phyloP scores from a whole-genome alignment of 2,329 filamentous ascomycete genomes.

The Thelonectria blattea region DNA sequence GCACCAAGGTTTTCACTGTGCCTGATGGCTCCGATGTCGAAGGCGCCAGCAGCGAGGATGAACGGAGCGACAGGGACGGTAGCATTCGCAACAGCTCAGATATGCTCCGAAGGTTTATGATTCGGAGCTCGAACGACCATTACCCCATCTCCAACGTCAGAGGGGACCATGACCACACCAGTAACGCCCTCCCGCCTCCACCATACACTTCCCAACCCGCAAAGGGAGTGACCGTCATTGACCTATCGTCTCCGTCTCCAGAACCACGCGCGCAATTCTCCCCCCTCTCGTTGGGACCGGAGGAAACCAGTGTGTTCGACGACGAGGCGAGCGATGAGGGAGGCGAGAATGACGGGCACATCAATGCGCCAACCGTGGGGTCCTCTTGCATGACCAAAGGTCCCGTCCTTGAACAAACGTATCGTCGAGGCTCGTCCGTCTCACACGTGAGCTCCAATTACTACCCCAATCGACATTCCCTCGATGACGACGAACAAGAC shows the following conservation, averaged over 20 bases:
- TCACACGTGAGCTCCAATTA: background rate
- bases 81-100: constrained; percentile 36
- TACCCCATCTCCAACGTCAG: constrained; percentile 24
- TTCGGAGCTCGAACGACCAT: constrained; percentile 34
- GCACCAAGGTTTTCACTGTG: constrained; percentile 47
- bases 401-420: background rate
- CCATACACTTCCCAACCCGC: background rate
- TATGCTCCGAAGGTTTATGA: constrained; percentile 37
- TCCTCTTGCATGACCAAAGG: background rate
- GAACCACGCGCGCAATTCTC: constrained; percentile 13
- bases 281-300: background rate
- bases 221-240: constrained; percentile 6
- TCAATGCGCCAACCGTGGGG: background rate
- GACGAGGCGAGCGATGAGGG: background rate
- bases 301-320: background rate
- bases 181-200: background rate
- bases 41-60: constrained; percentile 38
- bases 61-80: constrained; percentile 37
- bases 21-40: constrained; percentile 50
- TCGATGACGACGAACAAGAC: background rate
- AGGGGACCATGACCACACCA: constrained; percentile 15
- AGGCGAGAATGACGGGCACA: background rate
- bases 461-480: background rate
- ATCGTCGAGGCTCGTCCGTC: background rate
- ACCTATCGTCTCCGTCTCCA: constrained; percentile 9